These are phyloP conservation scores for Mesotaenium endlicherianum DNA, from an alignment of 139 green algal species.

Conservation along the genomic window DNA sequence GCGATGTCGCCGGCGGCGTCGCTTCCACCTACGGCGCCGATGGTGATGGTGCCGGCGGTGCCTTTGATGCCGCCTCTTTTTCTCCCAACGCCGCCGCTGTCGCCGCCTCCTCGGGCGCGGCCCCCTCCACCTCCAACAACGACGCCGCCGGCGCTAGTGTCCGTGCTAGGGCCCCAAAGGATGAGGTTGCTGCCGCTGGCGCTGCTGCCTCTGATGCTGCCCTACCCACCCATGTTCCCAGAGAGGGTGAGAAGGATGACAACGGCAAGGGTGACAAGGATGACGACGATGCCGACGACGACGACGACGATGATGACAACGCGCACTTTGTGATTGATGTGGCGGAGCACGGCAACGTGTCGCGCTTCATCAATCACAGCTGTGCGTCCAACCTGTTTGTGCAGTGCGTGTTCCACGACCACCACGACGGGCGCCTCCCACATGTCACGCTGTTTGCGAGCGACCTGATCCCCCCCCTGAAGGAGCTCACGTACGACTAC, in stretches of 20 bases:
- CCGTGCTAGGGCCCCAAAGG: no score
- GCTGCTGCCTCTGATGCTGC: no score
- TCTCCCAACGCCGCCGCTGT: neutral
- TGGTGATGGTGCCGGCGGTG: neutral
- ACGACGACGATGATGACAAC: slow-evolving; percentile 5
- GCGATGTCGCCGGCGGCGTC: neutral
- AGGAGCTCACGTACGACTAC: slow-evolving; percentile 46
- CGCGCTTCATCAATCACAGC: slow-evolving; percentile 74
- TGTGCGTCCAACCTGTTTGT: slow-evolving; percentile 64
- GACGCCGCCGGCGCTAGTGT: neutral
- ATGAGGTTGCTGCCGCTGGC: no score
- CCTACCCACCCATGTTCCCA: no score
- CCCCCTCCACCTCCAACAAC: neutral
- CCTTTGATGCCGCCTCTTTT: no score
- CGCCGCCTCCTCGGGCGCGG: no score
- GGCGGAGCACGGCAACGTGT: slow-evolving; percentile 63
- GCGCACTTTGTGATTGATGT: slow-evolving; percentile 48
- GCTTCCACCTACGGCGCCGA: neutral
- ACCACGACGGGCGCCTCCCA: slow-evolving; percentile 35
- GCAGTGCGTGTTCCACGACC: slow-evolving; percentile 39
- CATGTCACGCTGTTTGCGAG: slow-evolving; percentile 33
- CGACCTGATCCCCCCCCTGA: slow-evolving; percentile 23
- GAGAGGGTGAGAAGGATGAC: neutral
- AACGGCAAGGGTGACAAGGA: neutral
- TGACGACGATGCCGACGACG: neutral